A percentile compares a stretch with the other conserved stretches of the same genome.
Evolutionary conservation across 257 asterid species (phyloP).

Genomic region (Nicotiana obtusifolia): DNA sequence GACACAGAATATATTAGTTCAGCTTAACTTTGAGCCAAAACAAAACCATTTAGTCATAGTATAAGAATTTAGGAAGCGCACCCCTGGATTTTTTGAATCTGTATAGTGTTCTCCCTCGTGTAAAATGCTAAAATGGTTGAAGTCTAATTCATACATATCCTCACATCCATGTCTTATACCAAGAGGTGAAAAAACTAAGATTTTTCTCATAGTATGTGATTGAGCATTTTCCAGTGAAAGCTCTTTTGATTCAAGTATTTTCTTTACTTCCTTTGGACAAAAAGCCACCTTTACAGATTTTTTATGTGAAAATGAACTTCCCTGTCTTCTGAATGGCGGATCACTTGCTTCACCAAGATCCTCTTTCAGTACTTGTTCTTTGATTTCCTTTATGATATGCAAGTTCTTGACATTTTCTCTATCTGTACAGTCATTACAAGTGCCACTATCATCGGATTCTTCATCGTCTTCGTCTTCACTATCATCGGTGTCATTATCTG

Average conservation of each 20-base stretch:
- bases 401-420: neutral
- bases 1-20: neutral
- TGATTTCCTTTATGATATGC: neutral
- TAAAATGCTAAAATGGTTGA: constrained; percentile 22
- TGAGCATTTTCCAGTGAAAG: constrained; percentile 22
- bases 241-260: constrained; percentile 15
- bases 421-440: neutral
- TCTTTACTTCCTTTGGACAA: constrained; percentile 23
- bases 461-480: constrained; percentile 1
- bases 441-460: neutral
- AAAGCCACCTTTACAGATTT: constrained; percentile 21
- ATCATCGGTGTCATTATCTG: constrained; percentile 3
- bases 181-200: constrained; percentile 26
- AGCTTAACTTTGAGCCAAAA: neutral
- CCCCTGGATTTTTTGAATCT: constrained; percentile 19
- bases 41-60: too few relatives aligned
- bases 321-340: neutral
- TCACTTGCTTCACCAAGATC: neutral
- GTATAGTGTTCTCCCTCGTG: constrained; percentile 19
- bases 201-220: constrained; percentile 27
- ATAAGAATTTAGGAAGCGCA: neutral
- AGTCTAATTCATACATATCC: constrained; percentile 29
- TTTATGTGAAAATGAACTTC: neutral
- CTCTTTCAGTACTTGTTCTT: neutral
- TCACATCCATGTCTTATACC: constrained; percentile 28